Evolutionary conservation across 2,329 filamentous ascomycete genomes (phyloP), one percentile per base, ranked within the genome.

Genomic region (Cladobotryum mycophilum): DNA sequence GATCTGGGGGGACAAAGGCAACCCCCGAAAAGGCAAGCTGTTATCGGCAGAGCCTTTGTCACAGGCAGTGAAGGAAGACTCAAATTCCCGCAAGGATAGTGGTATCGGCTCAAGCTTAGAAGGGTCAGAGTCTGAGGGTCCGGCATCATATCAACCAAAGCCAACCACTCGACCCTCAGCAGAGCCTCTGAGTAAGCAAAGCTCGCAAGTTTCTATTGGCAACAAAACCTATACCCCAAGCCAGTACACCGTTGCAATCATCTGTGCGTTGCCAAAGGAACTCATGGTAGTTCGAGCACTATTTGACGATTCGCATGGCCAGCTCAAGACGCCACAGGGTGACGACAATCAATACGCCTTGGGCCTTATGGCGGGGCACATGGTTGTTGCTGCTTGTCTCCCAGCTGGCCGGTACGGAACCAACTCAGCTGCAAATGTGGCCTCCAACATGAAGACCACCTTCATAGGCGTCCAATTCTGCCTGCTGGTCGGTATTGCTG

Each of bases 311-410:
- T 45, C 41, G 5, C 49, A 55, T n/a, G 37, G 1, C 4, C 30
- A 12, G 8, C 40, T 44, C 5, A 14, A 44, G 17, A 47, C 41
- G 11, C 6, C 38, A 14, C 18, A 2, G 14, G 40, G 14, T 12
- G 55, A 56, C 35, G 15, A 5, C 42, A 50, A 50, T 9, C 30
- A 41, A 11, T 57, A 59, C 18, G 35, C 33, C 5, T 41, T 58
- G 1, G 57, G 57, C 7, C 38, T n/a, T 0, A 54, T 59, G 6
- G 48, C 22, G 1, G 11, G 22, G 2, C 56, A 59, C 15, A 41
- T 47, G 14, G 40, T 58, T 2, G 56, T 59, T 1, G 55, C 53
- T 4, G 47, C 49, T 5, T 58, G 54, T 35, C 51, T 59, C 1
- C 57, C 57, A 18, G 3, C 22, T 1, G 56, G 54, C 3, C 43